These are phyloP conservation scores for Lentinus brumalis DNA, from an alignment of 768 basidiomycete genomes.

Conservation along the genomic window DNA sequence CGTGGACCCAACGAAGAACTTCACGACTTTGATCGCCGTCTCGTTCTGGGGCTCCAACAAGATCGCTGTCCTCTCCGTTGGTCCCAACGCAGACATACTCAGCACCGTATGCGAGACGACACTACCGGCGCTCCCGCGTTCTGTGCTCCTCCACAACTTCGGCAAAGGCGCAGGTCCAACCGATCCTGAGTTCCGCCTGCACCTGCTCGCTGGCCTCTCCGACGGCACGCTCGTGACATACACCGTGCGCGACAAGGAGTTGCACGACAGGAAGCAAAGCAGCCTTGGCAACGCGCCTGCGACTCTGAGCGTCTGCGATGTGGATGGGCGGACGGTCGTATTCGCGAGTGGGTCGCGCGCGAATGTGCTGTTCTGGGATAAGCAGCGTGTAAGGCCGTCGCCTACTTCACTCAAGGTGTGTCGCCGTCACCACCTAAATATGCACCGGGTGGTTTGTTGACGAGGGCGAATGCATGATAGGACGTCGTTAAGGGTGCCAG, in stretches of 20 bases:
- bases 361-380: conserved; percentile 69
- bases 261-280: conserved; percentile 57
- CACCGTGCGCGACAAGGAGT: conserved; percentile 34
- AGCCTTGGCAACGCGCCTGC: conserved; percentile 72
- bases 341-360: conserved; percentile 75
- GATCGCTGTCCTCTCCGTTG: conserved; percentile 56
- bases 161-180: conserved; percentile 39
- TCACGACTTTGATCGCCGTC: conserved; percentile 55
- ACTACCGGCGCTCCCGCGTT: conserved; percentile 48
- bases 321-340: conserved; percentile 57
- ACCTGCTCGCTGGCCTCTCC: conserved; percentile 72
- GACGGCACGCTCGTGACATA: conserved; percentile 74
- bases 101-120: conserved; percentile 37
- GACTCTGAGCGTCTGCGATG: conserved; percentile 52
- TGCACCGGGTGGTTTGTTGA: too few species aligned
- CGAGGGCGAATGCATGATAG: neutral
- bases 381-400: conserved; percentile 63
- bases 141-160: conserved; percentile 61
- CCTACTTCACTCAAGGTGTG: conserved; percentile 71
- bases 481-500: conserved; percentile 58
- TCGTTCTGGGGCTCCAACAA: conserved; percentile 75
- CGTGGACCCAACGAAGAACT: conserved; percentile 47
- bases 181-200: conserved; percentile 43
- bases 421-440: neutral
- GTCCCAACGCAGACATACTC: conserved; percentile 21